Evolutionary conservation across 306 rosid genomes (phyloP), one percentile per base, ranked within the genome.

Genomic region (Glycine tomentella): DNA sequence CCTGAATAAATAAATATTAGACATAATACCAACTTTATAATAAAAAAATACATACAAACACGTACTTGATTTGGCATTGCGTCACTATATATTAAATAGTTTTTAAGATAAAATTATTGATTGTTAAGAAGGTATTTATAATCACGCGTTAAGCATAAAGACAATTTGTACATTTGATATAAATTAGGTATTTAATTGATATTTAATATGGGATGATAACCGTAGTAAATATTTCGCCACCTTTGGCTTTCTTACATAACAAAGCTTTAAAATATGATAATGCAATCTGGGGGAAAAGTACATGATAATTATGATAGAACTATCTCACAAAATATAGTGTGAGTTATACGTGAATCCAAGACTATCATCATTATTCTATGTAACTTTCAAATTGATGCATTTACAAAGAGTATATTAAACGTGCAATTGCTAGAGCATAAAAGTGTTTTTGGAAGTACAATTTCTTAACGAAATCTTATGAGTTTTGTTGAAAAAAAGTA

Each of bases 261-360:
- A 42, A 44, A 67, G 50, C 13, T 44, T 67, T 45, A 9, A 15
- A 67, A 42, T 9, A 16, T 44, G 72, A 45, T 44, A 66, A 42
- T 40, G 51, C 31, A 40, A 42, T 40, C 46, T 42, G 31, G 14
- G 33, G n/a, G 46, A 14, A 12, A 61, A 4, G 40, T 10, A 25
- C 42, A 25, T 66, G 72, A 66, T n/a, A 42, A 40, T 4, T 42
- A 66, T 66, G 50, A n/a, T 66, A 15, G 52, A 38, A 66, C 52
- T 25, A n/a, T 38, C 4, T 38, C 1, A 25, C 31, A 25, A 25
- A 25, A 25, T 25, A 14, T 15, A 66, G 31, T 25, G 70, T 16
- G 14, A 68, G 38, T 16, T 44, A n/a, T n/a, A 16, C 73, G 38
- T n/a, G 55, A 42, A 66, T 34, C 3, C 42, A 9, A 5, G 68